Evolutionary conservation across 805 yeast species (phyloP).

Genomic region (Metschnikowia continentalis): DNA sequence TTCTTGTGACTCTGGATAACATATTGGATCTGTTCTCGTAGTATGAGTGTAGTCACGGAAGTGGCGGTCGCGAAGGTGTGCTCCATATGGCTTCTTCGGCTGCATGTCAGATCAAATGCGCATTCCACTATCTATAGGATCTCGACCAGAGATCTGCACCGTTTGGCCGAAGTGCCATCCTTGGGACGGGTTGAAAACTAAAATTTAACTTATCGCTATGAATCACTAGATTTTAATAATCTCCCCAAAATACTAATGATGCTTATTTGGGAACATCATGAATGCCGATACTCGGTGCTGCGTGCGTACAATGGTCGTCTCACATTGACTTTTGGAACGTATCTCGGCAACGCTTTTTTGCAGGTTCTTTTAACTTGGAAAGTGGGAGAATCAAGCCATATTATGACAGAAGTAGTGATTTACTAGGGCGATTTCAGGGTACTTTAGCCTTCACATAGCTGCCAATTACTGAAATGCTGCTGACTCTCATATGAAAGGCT

Average conservation of each 20-base stretch:
- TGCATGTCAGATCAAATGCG: background rate
- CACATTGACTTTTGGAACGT: background rate
- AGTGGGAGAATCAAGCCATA: background rate
- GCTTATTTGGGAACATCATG: background rate
- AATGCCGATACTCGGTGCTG: slow-evolving; percentile 3
- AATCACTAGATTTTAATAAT: background rate
- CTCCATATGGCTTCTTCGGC: background rate
- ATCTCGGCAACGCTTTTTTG: background rate
- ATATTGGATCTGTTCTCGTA: background rate
- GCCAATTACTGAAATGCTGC: background rate
- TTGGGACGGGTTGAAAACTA: background rate
- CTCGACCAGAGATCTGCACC: background rate
- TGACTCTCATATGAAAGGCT: too few species aligned
- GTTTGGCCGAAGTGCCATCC: background rate
- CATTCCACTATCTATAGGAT: background rate
- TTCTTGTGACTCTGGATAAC: background rate
- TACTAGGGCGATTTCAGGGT: too few species aligned
- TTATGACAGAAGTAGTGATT: background rate
- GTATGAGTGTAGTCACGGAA: background rate
- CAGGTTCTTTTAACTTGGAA: background rate
- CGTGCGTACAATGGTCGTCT: background rate
- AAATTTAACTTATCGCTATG: too few species aligned
- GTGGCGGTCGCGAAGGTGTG: background rate
- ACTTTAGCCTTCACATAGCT: too few species aligned
- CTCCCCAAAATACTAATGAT: background rate